phyloP scores from a whole-genome alignment of 1,284 basidiomycete genomes.

The Cerrena zonata region DNA sequence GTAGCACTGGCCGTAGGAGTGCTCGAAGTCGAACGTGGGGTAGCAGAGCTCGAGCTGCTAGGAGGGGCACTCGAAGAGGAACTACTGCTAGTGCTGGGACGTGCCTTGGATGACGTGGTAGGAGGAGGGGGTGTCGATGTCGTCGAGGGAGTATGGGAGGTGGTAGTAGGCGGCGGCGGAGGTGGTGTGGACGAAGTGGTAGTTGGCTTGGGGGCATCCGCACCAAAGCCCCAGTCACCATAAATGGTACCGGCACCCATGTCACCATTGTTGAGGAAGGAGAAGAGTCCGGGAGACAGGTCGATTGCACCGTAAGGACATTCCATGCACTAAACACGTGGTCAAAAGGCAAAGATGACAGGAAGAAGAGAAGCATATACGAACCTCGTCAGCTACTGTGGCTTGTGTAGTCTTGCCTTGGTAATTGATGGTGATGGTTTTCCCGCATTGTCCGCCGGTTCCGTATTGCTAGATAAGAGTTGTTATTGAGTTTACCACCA shows the following conservation, averaged over 20 bases:
- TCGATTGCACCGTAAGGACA: constrained; percentile 23
- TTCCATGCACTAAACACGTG: constrained; percentile 21
- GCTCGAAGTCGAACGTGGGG: constrained; percentile 5
- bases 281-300: constrained; percentile 31
- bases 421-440: constrained; percentile 43
- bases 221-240: constrained; percentile 22
- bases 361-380: constrained; percentile 10
- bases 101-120: constrained; percentile 1
- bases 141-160: constrained; percentile 9
- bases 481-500: too few species aligned
- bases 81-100: constrained; percentile 1
- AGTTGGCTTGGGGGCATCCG: constrained; percentile 7
- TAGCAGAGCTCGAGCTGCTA: constrained; percentile 1
- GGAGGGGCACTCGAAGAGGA: constrained; percentile 1
- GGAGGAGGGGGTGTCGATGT: constrained; percentile 9
- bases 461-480: constrained; percentile 22
- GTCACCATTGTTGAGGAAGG: constrained; percentile 22
- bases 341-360: constrained; percentile 19
- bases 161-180: constrained; percentile 7
- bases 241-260: constrained; percentile 20
- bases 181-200: constrained; percentile 12
- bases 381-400: constrained; percentile 38
- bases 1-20: constrained; percentile 7
- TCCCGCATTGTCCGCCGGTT: constrained; percentile 39
- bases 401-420: constrained; percentile 41